Percentiles rank a stretch among this genome's conserved stretches.
Evolutionary conservation across 305 asterid genomes (phyloP).

Genomic region (Fraxinus paxiana): DNA sequence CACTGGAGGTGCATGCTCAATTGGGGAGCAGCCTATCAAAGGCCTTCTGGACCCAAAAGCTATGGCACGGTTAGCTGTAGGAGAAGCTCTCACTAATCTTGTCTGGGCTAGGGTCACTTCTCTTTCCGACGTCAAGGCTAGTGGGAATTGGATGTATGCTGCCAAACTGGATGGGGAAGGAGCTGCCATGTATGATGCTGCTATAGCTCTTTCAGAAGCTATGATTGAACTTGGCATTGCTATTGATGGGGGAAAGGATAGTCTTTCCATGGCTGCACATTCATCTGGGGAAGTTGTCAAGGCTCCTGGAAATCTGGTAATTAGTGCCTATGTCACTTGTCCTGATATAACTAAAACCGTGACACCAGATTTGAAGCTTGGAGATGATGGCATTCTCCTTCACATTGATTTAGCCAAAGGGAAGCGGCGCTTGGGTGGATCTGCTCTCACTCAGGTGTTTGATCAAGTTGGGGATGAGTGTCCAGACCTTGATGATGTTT

Average conservation of each 20-base stretch:
- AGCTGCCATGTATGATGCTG: slow-evolving; percentile 94
- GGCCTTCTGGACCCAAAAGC: slow-evolving; percentile 89
- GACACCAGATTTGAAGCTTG: slow-evolving; percentile 86
- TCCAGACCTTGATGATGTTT: slow-evolving; percentile 81
- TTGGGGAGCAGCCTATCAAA: slow-evolving; percentile 87
- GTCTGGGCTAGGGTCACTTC: slow-evolving; percentile 92
- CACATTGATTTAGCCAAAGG: slow-evolving; percentile 87
- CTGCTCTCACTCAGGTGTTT: slow-evolving; percentile 83
- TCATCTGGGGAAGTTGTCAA: slow-evolving; percentile 78
- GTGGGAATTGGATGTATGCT: slow-evolving; percentile 95
- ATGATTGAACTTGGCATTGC: slow-evolving; percentile 92
- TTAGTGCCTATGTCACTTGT: slow-evolving; percentile 82
- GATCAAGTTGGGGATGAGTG: slow-evolving; percentile 75
- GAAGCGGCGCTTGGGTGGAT: slow-evolving; percentile 78
- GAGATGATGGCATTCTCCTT: slow-evolving; percentile 66
- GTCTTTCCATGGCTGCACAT: slow-evolving; percentile 94
- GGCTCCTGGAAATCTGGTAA: slow-evolving; percentile 88
- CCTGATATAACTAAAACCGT: slow-evolving; percentile 90
- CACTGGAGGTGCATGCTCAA: slow-evolving; percentile 83
- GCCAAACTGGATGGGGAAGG: slow-evolving; percentile 88
- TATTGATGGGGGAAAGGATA: slow-evolving; percentile 92
- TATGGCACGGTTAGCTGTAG: slow-evolving; percentile 84
- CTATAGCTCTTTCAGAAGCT: slow-evolving; percentile 80
- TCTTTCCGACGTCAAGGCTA: slow-evolving; percentile 79
- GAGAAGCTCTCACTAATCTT: slow-evolving; percentile 90